A percentile compares a stretch with the other conserved stretches of the same genome.
These are phyloP conservation scores for Sarcomyxa edulis DNA, from an alignment of 768 basidiomycete genomes.

Conservation along the genomic window DNA sequence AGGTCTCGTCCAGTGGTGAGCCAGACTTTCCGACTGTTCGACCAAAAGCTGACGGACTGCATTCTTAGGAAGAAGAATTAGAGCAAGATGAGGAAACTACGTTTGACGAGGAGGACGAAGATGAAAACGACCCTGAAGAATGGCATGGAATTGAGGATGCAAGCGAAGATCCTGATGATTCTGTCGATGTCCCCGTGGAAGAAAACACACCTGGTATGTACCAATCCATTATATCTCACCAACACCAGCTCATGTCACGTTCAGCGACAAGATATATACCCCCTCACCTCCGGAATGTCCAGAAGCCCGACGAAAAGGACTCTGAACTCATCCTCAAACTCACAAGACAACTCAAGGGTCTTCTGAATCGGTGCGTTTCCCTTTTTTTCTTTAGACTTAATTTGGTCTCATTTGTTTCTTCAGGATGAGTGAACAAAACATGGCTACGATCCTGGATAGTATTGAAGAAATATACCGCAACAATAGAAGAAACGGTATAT, in stretches of 20 bases:
- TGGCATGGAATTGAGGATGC: slow-evolving; percentile 31
- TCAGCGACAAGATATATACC: slow-evolving; percentile 66
- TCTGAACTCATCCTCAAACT: slow-evolving; percentile 50
- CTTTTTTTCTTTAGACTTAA: not conserved
- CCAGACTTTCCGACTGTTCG: not conserved
- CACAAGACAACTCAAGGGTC: slow-evolving; percentile 74
- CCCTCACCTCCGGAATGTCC: slow-evolving; percentile 59
- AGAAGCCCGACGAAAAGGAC: slow-evolving; percentile 16
- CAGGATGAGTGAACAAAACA: slow-evolving; percentile 90
- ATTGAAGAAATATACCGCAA: slow-evolving; percentile 76
- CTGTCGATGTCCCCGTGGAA: not conserved
- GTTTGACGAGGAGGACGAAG: slow-evolving; percentile 16
- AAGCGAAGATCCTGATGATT: slow-evolving; percentile 10
- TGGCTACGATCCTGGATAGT: slow-evolving; percentile 64
- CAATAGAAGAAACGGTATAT: slow-evolving; percentile 70
- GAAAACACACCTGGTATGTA: slow-evolving; percentile 7
- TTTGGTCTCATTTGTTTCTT: slow-evolving; percentile 3
- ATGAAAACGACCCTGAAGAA: slow-evolving; percentile 26
- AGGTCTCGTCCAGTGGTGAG: slow-evolving; percentile 6
- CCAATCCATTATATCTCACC: not conserved
- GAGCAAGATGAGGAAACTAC: slow-evolving; percentile 21
- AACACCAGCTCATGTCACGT: no score
- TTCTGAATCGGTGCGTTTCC: slow-evolving; percentile 69
- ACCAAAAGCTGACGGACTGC: no score
- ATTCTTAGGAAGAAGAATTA: slow-evolving; percentile 11